A percentile compares a stretch with the other conserved stretches of the same genome.
These are phyloP conservation scores for Pseudopithomyces chartarum DNA, from an alignment of 2,329 filamentous ascomycete species.

Conservation along the genomic window DNA sequence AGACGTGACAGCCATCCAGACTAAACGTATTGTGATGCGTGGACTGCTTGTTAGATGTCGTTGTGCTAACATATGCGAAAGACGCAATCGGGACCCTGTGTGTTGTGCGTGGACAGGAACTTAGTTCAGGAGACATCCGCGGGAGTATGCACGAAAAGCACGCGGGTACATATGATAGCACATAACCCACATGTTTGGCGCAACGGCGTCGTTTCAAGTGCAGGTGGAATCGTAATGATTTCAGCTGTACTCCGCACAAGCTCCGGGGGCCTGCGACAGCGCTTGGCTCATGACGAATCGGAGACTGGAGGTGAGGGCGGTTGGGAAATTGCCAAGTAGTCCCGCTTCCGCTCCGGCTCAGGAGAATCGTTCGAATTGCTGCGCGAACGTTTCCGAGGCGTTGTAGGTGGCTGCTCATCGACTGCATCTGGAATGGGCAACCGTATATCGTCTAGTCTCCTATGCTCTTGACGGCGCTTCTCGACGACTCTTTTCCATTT, in stretches of 20 bases:
- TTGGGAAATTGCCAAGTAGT: conserved; percentile 19
- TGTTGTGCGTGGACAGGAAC: neutral
- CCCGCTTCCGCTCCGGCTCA: conserved; percentile 24
- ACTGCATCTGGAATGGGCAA: neutral
- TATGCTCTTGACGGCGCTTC: conserved; percentile 22
- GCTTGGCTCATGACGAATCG: conserved; percentile 16
- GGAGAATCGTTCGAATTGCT: conserved; percentile 20
- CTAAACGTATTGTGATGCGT: no score
- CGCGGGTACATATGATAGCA: neutral
- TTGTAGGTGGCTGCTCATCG: neutral
- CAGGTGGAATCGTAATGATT: neutral
- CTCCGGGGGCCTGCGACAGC: neutral
- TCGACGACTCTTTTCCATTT: conserved; percentile 37
- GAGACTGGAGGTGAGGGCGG: conserved; percentile 35
- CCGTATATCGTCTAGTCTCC: conserved; percentile 7
- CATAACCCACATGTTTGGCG: neutral
- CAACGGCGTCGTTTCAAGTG: neutral
- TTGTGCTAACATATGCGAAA: neutral
- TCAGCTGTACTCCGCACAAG: neutral
- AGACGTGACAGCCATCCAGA: no score
- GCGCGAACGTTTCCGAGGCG: conserved; percentile 22
- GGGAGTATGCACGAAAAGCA: neutral
- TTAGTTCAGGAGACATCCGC: neutral
- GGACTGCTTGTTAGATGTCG: neutral
- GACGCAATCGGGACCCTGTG: neutral